Conservation (phyloP, 164 flowering plant species). For the Kingdonia uniflora region DNA sequence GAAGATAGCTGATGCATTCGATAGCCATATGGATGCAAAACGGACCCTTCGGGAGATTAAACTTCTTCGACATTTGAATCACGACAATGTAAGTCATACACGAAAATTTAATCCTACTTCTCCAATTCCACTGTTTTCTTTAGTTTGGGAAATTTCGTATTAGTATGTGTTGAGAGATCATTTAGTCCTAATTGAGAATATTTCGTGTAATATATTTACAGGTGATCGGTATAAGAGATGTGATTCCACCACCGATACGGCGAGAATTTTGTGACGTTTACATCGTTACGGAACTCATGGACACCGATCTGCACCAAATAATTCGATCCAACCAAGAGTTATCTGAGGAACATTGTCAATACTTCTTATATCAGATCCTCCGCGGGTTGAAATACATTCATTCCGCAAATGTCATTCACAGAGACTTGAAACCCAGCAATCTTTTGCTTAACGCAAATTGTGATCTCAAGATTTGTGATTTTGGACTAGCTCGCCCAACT, state of each 20-base stretch:
- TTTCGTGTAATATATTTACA: conserved; percentile 23
- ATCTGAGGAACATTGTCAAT: conserved; percentile 96
- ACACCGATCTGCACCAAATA: conserved; percentile 93
- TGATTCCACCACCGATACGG: conserved; percentile 75
- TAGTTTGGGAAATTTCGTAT: no score
- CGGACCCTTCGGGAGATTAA: conserved; percentile 94
- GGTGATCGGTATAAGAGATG: conserved; percentile 73
- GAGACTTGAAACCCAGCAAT: conserved; percentile 95
- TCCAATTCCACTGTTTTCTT: no score
- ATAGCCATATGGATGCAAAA: conserved; percentile 85
- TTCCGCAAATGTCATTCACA: conserved; percentile 84
- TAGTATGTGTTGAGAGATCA: no score
- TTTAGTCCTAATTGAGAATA: no score
- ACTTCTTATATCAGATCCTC: conserved; percentile 87
- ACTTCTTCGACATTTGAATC: conserved; percentile 83
- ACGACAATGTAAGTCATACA: conserved; percentile 72
- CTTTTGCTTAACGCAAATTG: conserved; percentile 82
- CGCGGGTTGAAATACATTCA: conserved; percentile 91
- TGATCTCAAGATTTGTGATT: conserved; percentile 84
- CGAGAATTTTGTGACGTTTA: conserved; percentile 85
- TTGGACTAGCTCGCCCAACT: conserved; percentile 86
- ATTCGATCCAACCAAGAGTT: conserved; percentile 79
- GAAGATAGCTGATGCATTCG: conserved; percentile 89
- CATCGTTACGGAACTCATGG: conserved; percentile 86
- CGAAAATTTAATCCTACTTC: no score